phyloP scores from a whole-genome alignment of 108 stramenopile species.

The Skeletonema tropicum region DNA sequence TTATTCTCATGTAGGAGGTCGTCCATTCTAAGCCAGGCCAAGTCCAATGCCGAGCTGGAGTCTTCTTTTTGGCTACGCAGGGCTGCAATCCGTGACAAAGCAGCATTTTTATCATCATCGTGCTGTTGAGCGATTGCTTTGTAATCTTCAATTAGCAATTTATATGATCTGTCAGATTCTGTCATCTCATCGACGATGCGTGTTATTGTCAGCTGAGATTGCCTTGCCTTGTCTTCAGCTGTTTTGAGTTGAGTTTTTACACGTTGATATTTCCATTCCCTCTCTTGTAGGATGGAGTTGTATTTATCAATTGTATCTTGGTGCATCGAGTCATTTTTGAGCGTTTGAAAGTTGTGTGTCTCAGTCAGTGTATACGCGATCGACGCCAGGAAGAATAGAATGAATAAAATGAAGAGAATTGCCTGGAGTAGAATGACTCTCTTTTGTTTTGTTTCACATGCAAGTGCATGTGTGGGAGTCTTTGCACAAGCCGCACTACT shows the following conservation, averaged over 20 bases:
- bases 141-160: constrained; percentile 17
- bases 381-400: neutral
- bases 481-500: neutral
- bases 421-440: neutral
- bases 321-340: neutral
- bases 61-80: constrained; percentile 30
- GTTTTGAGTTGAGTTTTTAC: neutral
- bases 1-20: constrained; percentile 39
- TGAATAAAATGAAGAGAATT: neutral
- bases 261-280: neutral
- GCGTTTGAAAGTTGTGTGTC: neutral
- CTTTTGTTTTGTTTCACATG: neutral
- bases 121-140: constrained; percentile 27
- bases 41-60: constrained; percentile 27
- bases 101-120: constrained; percentile 30
- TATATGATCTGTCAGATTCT: neutral
- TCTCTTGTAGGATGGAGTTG: neutral
- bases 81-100: constrained; percentile 30
- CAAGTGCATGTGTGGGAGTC: neutral
- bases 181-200: neutral
- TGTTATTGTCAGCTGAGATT: constrained; percentile 10
- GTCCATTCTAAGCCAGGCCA: constrained; percentile 35
- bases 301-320: neutral
- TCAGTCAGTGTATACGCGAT: neutral
- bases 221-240: neutral